These are phyloP conservation scores for Isochrysis galbana DNA, from an alignment of 78 protist species.

Conservation along the genomic window DNA sequence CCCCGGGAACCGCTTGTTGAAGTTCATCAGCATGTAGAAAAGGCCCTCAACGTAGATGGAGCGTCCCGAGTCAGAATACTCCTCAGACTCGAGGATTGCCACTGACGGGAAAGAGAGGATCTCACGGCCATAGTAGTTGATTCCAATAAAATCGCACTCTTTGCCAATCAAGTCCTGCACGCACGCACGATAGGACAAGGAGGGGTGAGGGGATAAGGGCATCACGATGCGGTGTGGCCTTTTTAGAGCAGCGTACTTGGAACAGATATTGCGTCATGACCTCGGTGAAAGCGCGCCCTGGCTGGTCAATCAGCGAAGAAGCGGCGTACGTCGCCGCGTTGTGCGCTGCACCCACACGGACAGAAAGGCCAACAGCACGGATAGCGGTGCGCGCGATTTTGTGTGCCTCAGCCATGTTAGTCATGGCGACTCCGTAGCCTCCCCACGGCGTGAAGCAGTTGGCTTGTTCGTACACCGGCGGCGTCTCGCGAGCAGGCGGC, in stretches of 20 bases:
- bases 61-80: background rate
- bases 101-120: background rate
- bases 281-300: too few relatives aligned
- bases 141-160: background rate
- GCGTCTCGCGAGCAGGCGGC: background rate
- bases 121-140: background rate
- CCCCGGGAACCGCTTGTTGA: background rate
- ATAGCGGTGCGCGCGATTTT: too few relatives aligned
- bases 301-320: too few relatives aligned
- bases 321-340: too few relatives aligned
- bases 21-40: background rate
- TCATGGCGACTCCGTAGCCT: background rate
- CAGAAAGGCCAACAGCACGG: too few relatives aligned
- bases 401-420: background rate
- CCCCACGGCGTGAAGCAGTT: slow-evolving; percentile 1
- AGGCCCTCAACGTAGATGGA: background rate
- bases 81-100: background rate
- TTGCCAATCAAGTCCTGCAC: background rate
- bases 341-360: too few relatives aligned
- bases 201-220: too few relatives aligned
- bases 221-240: too few relatives aligned
- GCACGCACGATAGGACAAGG: background rate
- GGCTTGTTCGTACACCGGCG: background rate
- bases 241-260: too few relatives aligned
- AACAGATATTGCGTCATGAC: too few relatives aligned